phyloP scores from a whole-genome alignment of 73 alveolate species.

The Diophrys sp. region DNA sequence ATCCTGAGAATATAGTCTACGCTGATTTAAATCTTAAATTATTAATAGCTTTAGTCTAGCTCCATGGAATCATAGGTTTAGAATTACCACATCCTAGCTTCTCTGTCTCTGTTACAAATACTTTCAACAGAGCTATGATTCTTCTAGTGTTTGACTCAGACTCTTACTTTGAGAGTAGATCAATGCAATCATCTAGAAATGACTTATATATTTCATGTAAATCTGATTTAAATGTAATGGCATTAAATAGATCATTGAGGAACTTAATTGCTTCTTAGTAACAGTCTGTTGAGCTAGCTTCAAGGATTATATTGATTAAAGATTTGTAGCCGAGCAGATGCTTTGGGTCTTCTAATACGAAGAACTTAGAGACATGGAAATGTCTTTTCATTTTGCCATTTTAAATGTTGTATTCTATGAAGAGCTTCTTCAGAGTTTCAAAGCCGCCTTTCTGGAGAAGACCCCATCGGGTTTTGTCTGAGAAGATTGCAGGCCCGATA shows the following conservation, averaged over 20 bases:
- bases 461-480: background rate
- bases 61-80: too few species aligned
- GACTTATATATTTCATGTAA: too few species aligned
- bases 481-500: background rate
- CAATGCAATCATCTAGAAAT: background rate
- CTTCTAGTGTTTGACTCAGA: too few species aligned
- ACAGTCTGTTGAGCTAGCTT: background rate
- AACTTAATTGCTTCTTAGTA: background rate
- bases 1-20: too few species aligned
- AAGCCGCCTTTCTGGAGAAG: background rate
- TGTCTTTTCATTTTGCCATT: background rate
- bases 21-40: too few species aligned
- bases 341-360: background rate
- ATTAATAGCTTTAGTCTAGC: too few species aligned
- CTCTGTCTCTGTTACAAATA: too few species aligned
- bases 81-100: too few species aligned
- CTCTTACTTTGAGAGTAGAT: too few species aligned
- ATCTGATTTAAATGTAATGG: background rate
- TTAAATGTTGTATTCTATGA: background rate
- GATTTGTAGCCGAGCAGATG: background rate
- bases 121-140: too few species aligned
- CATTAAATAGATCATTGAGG: too few species aligned
- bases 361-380: background rate
- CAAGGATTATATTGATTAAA: background rate
- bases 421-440: background rate